Evolutionary conservation across 129 eudicot genomes (phyloP).

Genomic region (Heracleum sosnowskyi): DNA sequence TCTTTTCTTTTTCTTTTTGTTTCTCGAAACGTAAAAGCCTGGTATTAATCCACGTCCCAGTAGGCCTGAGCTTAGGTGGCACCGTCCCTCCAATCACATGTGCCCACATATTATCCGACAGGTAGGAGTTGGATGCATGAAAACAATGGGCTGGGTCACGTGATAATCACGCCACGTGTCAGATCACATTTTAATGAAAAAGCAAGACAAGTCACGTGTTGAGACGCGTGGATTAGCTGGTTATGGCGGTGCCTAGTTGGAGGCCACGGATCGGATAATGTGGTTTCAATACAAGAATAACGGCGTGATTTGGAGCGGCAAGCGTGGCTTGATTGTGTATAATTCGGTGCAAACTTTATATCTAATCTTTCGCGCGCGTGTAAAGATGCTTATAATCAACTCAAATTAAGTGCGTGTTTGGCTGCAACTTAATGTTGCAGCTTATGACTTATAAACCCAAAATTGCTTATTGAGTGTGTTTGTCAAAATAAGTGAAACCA

Average conservation of each 20-base stretch:
- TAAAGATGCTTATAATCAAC: too few relatives aligned
- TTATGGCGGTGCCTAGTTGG: slow-evolving; percentile 27
- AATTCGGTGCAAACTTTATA: neutral
- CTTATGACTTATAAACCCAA: too few relatives aligned
- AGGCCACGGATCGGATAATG: slow-evolving; percentile 1
- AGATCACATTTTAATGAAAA: neutral
- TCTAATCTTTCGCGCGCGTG: too few relatives aligned
- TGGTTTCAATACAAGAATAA: neutral
- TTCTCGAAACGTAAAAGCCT: slow-evolving; percentile 38
- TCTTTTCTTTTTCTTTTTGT: neutral
- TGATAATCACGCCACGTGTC: slow-evolving; percentile 41
- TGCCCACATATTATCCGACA: slow-evolving; percentile 16
- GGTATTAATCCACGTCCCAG: slow-evolving; percentile 19
- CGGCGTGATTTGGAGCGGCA: slow-evolving; percentile 22
- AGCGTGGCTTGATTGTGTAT: slow-evolving; percentile 2
- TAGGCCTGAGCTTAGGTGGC: slow-evolving; percentile 17
- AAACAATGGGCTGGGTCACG: slow-evolving; percentile 26
- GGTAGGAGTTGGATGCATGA: slow-evolving; percentile 5
- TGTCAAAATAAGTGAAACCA: too few relatives aligned
- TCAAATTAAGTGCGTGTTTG: too few relatives aligned
- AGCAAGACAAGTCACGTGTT: slow-evolving; percentile 30
- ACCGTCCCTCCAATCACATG: slow-evolving; percentile 29
- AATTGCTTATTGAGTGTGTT: too few relatives aligned
- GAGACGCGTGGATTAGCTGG: slow-evolving; percentile 36
- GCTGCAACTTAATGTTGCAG: too few relatives aligned